Percentiles rank a stretch among this genome's conserved stretches.
Conservation (phyloP, 2,329 filamentous ascomycete genomes). For the Neurospora sp. region DNA sequence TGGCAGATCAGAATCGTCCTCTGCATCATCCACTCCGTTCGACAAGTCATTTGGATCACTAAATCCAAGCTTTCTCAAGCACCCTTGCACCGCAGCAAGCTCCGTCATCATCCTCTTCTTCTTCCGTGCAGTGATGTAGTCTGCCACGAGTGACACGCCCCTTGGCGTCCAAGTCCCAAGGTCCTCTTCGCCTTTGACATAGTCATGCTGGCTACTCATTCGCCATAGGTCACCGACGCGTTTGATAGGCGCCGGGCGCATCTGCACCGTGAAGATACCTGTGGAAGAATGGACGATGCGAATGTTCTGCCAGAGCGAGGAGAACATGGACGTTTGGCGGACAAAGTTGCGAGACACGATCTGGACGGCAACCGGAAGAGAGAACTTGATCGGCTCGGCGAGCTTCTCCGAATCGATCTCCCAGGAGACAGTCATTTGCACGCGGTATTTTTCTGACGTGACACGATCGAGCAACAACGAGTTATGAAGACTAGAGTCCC, state of each 20-base stretch:
- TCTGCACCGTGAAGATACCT: slow-evolving; percentile 73
- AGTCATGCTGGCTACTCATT: slow-evolving; percentile 89
- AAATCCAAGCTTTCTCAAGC: slow-evolving; percentile 50
- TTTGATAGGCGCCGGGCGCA: slow-evolving; percentile 84
- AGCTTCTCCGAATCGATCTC: slow-evolving; percentile 75
- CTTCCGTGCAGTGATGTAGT: slow-evolving; percentile 69
- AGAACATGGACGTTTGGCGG: slow-evolving; percentile 77
- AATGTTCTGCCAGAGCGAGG: slow-evolving; percentile 74
- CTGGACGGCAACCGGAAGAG: slow-evolving; percentile 69
- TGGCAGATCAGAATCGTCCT: slow-evolving; percentile 28
- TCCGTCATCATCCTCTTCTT: slow-evolving; percentile 66
- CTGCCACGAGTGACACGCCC: slow-evolving; percentile 81
- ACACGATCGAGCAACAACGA: slow-evolving; percentile 89
- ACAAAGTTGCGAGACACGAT: slow-evolving; percentile 77
- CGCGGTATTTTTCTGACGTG: slow-evolving; percentile 83
- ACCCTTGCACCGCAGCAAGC: slow-evolving; percentile 63
- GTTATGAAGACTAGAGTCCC: slow-evolving; percentile 89
- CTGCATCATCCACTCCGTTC: slow-evolving; percentile 22
- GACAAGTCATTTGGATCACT: slow-evolving; percentile 28
- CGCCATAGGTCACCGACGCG: slow-evolving; percentile 89
- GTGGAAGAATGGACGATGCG: slow-evolving; percentile 81
- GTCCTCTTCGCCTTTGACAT: slow-evolving; percentile 90
- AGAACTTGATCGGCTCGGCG: slow-evolving; percentile 80
- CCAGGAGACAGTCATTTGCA: slow-evolving; percentile 82
- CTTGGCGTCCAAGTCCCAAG: slow-evolving; percentile 78